Conservation (phyloP, 371 early-diverging fungal genomes). For the Apophysomyces trapeziformis region DNA sequence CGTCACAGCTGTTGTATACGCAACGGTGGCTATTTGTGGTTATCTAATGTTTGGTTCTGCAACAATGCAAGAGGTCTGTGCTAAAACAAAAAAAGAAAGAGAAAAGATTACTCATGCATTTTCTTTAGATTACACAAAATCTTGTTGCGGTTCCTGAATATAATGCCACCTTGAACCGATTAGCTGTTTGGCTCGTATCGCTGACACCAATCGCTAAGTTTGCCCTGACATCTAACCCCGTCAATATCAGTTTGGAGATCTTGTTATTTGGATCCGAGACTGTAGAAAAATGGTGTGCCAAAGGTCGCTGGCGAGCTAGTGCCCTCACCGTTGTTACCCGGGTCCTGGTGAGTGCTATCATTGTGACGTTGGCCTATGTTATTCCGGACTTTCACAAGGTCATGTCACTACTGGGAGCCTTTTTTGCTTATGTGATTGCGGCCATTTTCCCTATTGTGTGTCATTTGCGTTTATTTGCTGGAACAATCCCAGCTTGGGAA, state of each 20-base stretch:
- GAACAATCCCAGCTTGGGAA: slow-evolving; percentile 21
- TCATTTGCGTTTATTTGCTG: slow-evolving; percentile 46
- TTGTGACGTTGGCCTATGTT: slow-evolving; percentile 53
- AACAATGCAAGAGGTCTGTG: slow-evolving; percentile 62
- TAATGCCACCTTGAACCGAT: slow-evolving; percentile 52
- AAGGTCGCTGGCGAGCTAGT: slow-evolving; percentile 29
- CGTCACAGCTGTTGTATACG: slow-evolving; percentile 37
- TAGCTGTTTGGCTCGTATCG: slow-evolving; percentile 66
- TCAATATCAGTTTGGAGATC: slow-evolving; percentile 60
- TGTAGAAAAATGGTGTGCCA: slow-evolving; percentile 27
- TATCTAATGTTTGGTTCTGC: slow-evolving; percentile 80
- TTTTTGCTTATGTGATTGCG: slow-evolving; percentile 62
- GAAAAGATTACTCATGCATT: not conserved
- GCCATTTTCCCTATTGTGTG: slow-evolving; percentile 64
- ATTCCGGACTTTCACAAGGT: slow-evolving; percentile 65
- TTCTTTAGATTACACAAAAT: slow-evolving; percentile 69
- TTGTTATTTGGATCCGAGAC: slow-evolving; percentile 27
- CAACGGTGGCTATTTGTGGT: slow-evolving; percentile 56
- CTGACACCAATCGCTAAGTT: slow-evolving; percentile 76
- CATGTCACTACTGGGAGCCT: slow-evolving; percentile 66
- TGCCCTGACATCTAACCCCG: slow-evolving; percentile 65
- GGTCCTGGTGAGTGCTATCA: slow-evolving; percentile 34
- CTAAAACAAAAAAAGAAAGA: slow-evolving; percentile 4
- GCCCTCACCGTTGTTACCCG: slow-evolving; percentile 25
- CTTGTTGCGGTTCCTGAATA: slow-evolving; percentile 64